Percentiles rank a stretch among this genome's conserved stretches.
phyloP scores from a whole-genome alignment of 129 eudicot species.

The Lactuca saligna region DNA sequence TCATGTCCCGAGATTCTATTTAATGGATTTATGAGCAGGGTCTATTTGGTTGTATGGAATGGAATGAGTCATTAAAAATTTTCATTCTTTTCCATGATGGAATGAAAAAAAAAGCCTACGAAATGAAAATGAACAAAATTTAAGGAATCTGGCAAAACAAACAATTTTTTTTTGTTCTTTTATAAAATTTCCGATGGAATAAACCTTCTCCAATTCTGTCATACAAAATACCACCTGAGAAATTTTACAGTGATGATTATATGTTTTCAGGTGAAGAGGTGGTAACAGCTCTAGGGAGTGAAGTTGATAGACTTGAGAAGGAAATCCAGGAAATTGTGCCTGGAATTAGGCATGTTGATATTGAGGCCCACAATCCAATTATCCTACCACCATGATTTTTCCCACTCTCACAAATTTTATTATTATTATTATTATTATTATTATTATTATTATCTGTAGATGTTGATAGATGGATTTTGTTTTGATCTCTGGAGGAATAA shows the following conservation, averaged over 20 bases:
- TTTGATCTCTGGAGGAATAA: slow-evolving; percentile 26
- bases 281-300: slow-evolving; percentile 93
- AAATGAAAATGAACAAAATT: too few relatives aligned
- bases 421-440: slow-evolving; percentile 6
- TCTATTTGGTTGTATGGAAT: neutral
- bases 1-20: neutral
- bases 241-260: neutral
- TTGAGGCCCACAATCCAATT: slow-evolving; percentile 89
- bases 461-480: slow-evolving; percentile 30
- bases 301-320: slow-evolving; percentile 90
- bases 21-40: neutral
- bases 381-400: slow-evolving; percentile 35
- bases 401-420: too few relatives aligned
- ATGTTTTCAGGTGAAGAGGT: slow-evolving; percentile 83
- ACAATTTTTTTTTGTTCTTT: too few relatives aligned
- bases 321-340: slow-evolving; percentile 94
- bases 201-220: too few relatives aligned
- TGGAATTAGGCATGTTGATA: slow-evolving; percentile 91
- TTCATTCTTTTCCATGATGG: too few relatives aligned
- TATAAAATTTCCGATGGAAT: too few relatives aligned
- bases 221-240: neutral
- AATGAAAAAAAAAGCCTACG: too few relatives aligned
- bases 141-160: too few relatives aligned
- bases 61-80: neutral
- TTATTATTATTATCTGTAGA: slow-evolving; percentile 24